A percentile compares a stretch with the other conserved stretches of the same genome.
phyloP scores from a whole-genome alignment of 768 basidiomycete genomes.

The Coprinopsis sp. region DNA sequence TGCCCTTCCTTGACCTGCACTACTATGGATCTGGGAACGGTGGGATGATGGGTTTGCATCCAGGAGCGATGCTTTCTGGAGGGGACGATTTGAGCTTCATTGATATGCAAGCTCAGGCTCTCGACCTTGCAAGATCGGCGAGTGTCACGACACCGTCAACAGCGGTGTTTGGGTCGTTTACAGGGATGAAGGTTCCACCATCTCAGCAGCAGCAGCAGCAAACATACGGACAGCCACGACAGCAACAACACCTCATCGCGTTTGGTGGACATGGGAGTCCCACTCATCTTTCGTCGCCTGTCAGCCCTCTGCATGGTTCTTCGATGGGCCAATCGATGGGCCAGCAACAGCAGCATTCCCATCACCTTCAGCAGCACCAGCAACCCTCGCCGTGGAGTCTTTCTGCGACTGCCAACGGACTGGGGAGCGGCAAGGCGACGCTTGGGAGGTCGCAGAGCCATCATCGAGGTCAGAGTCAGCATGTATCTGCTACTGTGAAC shows the following conservation, averaged over 20 bases:
- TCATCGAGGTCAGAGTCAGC: slow-evolving; percentile 38
- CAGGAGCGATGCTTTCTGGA: slow-evolving; percentile 13
- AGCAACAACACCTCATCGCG: not conserved
- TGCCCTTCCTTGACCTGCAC: slow-evolving; percentile 73
- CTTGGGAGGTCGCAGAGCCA: slow-evolving; percentile 30
- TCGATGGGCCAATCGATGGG: not conserved
- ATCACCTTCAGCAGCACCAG: slow-evolving; percentile 7
- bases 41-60: slow-evolving; percentile 3
- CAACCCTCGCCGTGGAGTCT: not conserved
- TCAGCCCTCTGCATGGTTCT: not conserved
- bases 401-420: too few relatives aligned
- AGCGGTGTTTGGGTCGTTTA: not conserved
- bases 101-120: slow-evolving; percentile 27
- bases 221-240: not conserved
- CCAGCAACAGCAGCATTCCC: slow-evolving; percentile 3
- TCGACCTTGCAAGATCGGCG: slow-evolving; percentile 33
- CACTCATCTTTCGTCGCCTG: not conserved
- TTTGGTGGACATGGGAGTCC: not conserved
- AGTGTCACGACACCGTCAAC: slow-evolving; percentile 10
- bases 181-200: not conserved
- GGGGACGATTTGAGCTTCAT: not conserved
- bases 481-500: slow-evolving; percentile 30
- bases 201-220: slow-evolving; percentile 8
- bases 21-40: slow-evolving; percentile 26
- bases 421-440: not conserved